Base-by-base conservation (phyloP, 73 alveolate genomes). In the Paramecium caudatum region DNA sequence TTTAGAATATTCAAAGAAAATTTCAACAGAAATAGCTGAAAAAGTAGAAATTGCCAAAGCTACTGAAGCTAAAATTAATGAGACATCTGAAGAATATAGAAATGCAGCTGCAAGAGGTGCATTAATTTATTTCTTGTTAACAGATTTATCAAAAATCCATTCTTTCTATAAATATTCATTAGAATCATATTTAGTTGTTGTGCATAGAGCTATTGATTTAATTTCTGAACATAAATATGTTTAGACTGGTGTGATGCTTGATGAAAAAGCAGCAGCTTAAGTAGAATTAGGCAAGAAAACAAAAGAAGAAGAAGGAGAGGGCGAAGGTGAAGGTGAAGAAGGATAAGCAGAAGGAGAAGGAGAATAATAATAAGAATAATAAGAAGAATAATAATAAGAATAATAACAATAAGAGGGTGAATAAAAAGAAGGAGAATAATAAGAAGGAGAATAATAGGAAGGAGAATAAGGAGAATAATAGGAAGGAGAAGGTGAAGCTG, bases 41-140 rank as follows among this genome's bases (percentile, higher is more conserved):
- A 98, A 98, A 90, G 99, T 98, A 90, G 97, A 95, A 9, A 93
- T 95, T 25, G 99, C 99, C 17, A 96, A 96, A 88, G 98, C 94
- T 46, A 99, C 99, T 0, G 99, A 99, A 92, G 98, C 95, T 47
- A 91, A 94, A 92, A 99, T 99, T 86, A 97, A 97, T 78, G 98
- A 94, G 65, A 97, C 99, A 63, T 96, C 99, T 15, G 99, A 99
- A 91, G 96, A 96, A 17, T 99, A 98, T 91, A 94, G 99, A 68
- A 98, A 98, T 19, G 99, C 99, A 17, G 99, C 99, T 61, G 86
- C 97, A 65, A 93, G 99, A 91, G 99, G 99, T 65, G 99, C 99
- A 46, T 86, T 97, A 25, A 95, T 98, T 61, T 99, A 98, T 96
- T 99, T 99, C 98, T 95, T 99, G 91, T 94, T 99, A 95, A 97